Conservation (phyloP, 1,139 yeast genomes). For the Suhomyces atakaporum region DNA sequence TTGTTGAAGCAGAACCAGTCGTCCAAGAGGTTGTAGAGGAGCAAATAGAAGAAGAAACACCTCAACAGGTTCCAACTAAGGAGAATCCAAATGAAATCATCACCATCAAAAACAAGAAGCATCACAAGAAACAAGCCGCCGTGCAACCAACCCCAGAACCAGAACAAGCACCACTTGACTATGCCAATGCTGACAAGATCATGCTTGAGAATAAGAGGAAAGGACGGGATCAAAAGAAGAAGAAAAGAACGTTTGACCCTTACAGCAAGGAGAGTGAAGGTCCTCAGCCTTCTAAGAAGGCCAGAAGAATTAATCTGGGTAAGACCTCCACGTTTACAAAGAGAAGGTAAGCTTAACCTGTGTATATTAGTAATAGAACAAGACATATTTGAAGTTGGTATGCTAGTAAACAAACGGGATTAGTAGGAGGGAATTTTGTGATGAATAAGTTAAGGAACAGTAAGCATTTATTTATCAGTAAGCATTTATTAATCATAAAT, state of each 20-base stretch:
- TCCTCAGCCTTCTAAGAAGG: constrained; percentile 53
- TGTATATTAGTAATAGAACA: too few relatives aligned
- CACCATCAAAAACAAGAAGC: constrained; percentile 46
- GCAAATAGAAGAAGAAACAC: constrained; percentile 5
- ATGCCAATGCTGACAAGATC: constrained; percentile 51
- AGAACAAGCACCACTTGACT: constrained; percentile 37
- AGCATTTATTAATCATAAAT: too few relatives aligned
- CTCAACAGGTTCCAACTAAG: constrained; percentile 2
- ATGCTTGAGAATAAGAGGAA: constrained; percentile 30
- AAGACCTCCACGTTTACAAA: constrained; percentile 51
- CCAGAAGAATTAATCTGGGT: constrained; percentile 42
- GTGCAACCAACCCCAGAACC: constrained; percentile 12
- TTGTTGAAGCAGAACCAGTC: constrained; percentile 4
- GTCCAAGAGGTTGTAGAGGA: constrained; percentile 12
- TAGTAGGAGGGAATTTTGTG: too few relatives aligned
- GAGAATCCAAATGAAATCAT: constrained; percentile 54
- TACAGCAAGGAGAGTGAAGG: constrained; percentile 49
- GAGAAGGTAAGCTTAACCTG: constrained; percentile 15
- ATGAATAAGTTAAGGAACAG: too few relatives aligned
- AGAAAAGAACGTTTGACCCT: constrained; percentile 63
- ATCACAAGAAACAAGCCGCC: constrained; percentile 15
- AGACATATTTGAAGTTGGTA: too few relatives aligned
- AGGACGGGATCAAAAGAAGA: constrained; percentile 21
- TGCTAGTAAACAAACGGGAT: too few relatives aligned
- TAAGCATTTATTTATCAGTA: too few relatives aligned